These are phyloP conservation scores for Takakia lepidozioides DNA, from an alignment of 225 moss, liverwort and hornwort genomes.

Conservation along the genomic window DNA sequence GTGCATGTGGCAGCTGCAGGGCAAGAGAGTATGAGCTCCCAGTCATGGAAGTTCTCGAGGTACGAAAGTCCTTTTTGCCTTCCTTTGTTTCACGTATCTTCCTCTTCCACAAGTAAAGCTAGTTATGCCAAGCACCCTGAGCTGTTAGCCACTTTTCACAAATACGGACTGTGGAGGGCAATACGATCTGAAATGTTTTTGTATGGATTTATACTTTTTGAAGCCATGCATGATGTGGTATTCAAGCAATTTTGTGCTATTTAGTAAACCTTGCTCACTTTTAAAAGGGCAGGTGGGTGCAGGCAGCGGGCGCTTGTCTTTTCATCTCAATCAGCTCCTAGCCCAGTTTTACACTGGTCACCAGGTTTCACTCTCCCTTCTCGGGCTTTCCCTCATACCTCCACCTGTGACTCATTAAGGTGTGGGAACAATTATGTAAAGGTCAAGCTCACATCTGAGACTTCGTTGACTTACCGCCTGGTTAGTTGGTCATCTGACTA, in stretches of 20 bases:
- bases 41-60: constrained; percentile 70
- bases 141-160: not conserved
- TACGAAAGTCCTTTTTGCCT: too few relatives aligned
- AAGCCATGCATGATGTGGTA: not conserved
- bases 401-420: not conserved
- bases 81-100: too few relatives aligned
- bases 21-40: constrained; percentile 49
- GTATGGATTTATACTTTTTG: constrained; percentile 1
- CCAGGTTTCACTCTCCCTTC: constrained; percentile 30
- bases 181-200: not conserved
- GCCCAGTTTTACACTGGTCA: constrained; percentile 20
- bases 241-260: constrained; percentile 1
- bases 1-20: constrained; percentile 44
- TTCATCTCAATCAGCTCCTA: constrained; percentile 38
- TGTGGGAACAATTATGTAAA: not conserved
- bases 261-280: constrained; percentile 5
- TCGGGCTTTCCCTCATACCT: not conserved
- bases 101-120: too few relatives aligned
- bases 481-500: not conserved
- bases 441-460: not conserved
- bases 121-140: too few relatives aligned
- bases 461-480: not conserved
- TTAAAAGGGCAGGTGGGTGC: constrained; percentile 59
- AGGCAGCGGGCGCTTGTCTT: constrained; percentile 58
- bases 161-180: constrained; percentile 2